Conservation (phyloP, 345 rosid species). For the Murraya koenigii region DNA sequence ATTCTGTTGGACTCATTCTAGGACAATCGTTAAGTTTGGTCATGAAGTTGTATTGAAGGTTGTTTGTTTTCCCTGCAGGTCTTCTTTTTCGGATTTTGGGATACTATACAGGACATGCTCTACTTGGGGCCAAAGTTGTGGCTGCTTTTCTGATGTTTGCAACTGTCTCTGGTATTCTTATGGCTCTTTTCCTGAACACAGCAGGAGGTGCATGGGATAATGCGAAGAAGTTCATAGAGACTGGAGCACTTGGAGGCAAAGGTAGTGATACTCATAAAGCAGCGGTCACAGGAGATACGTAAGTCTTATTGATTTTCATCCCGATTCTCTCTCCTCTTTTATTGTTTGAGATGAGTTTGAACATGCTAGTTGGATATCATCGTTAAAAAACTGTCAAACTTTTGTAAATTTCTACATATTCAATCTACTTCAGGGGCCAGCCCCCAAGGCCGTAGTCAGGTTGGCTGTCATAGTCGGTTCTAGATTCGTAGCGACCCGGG, state of each 20-base stretch:
- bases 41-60: neutral
- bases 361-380: neutral
- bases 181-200: slow-evolving; percentile 98
- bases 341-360: neutral
- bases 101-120: slow-evolving; percentile 82
- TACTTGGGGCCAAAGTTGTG: slow-evolving; percentile 96
- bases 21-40: neutral
- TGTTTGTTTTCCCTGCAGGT: slow-evolving; percentile 44
- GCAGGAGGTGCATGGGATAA: slow-evolving; percentile 99
- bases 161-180: slow-evolving; percentile 93
- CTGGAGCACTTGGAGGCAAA: slow-evolving; percentile 97
- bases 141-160: slow-evolving; percentile 95
- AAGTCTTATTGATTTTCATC: slow-evolving; percentile 30
- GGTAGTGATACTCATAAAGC: slow-evolving; percentile 98
- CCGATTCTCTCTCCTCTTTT: neutral
- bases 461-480: too few relatives aligned
- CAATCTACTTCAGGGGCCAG: too few relatives aligned
- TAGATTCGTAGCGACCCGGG: too few relatives aligned
- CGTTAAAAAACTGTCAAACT: neutral
- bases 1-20: neutral
- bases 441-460: too few relatives aligned
- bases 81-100: slow-evolving; percentile 80
- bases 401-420: too few relatives aligned
- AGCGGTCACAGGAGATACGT: slow-evolving; percentile 98
- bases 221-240: slow-evolving; percentile 94